These are phyloP conservation scores for Brassica napus DNA, from an alignment of 345 rosid species.

Conservation along the genomic window Da-Ae NC_063440.1:16752501-16753000, in stretches of 20 bases:
- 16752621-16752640: not conserved
- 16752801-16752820: constrained; percentile 67
- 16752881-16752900: constrained; percentile 79
- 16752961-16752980: constrained; percentile 78
- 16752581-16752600: not conserved
- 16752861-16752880: constrained; percentile 73
- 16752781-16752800: constrained; percentile 61
- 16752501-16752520: too few relatives aligned
- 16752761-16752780: constrained; percentile 42
- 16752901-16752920: constrained; percentile 75
- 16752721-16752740: constrained; percentile 7
- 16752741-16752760: constrained; percentile 31
- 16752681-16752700: constrained; percentile 11
- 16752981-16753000: constrained; percentile 78
- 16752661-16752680: constrained; percentile 2
- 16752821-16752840: constrained; percentile 73
- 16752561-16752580: too few relatives aligned
- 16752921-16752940: constrained; percentile 81
- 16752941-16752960: constrained; percentile 90
- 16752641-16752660: constrained; percentile 2
- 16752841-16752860: constrained; percentile 88
- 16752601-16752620: not conserved
- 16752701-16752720: constrained; percentile 7
- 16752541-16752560: too few relatives aligned
- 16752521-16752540: too few relatives aligned